phyloP scores from a whole-genome alignment of 306 rosid genomes.

The Carpinus fangiana region DNA sequence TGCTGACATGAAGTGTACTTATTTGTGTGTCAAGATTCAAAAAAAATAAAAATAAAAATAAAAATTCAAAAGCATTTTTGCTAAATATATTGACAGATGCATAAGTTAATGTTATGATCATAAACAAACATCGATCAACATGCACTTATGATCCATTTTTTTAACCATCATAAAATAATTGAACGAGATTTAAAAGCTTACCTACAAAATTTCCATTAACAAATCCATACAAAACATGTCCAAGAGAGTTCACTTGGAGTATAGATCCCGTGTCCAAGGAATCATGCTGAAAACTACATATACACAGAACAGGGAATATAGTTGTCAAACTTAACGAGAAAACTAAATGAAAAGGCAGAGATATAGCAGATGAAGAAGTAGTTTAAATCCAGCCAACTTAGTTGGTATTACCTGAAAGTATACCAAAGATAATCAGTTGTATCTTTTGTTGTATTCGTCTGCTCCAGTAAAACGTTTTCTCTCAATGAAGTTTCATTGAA shows the following conservation, averaged over 20 bases:
- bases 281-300: constrained; percentile 16
- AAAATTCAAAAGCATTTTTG: too few relatives aligned
- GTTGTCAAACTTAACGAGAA: background rate
- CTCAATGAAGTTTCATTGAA: background rate
- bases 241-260: constrained; percentile 38
- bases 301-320: background rate
- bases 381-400: background rate
- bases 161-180: background rate
- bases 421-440: constrained; percentile 19
- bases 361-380: background rate
- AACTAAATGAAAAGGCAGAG: background rate
- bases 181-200: constrained; percentile 1
- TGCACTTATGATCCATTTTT: background rate
- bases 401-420: constrained; percentile 12
- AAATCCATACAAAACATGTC: constrained; percentile 46
- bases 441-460: constrained; percentile 6
- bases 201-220: constrained; percentile 48
- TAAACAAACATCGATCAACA: background rate
- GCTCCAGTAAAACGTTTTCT: background rate
- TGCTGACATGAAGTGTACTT: too few relatives aligned
- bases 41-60: too few relatives aligned
- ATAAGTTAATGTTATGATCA: background rate
- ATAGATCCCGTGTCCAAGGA: constrained; percentile 3
- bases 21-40: too few relatives aligned
- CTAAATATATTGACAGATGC: too few relatives aligned